These are phyloP conservation scores for Colletotrichum sp. DNA, from an alignment of 2,329 filamentous ascomycete species.

Conservation along the genomic window DNA sequence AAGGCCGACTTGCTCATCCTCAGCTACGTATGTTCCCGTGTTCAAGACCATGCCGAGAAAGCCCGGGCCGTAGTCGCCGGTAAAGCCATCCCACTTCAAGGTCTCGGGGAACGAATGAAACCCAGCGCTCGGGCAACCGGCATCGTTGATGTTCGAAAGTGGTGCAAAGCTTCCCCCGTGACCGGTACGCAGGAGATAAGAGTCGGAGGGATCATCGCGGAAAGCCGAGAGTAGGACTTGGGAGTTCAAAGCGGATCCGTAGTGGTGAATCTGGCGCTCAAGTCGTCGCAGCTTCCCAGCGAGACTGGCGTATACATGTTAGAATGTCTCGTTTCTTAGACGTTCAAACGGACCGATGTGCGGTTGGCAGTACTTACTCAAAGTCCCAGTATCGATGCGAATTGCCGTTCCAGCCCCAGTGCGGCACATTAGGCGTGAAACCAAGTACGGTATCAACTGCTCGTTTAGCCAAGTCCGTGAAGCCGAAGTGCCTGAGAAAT, in stretches of 20 bases:
- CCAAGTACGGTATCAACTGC: conserved; percentile 58
- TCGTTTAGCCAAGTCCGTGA: conserved; percentile 48
- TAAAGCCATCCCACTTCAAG: conserved; percentile 60
- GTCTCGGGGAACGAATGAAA: conserved; percentile 64
- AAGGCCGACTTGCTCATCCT: not conserved
- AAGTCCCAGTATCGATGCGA: conserved; percentile 65
- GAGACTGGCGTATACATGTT: not conserved
- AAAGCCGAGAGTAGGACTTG: conserved; percentile 58
- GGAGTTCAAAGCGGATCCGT: conserved; percentile 63
- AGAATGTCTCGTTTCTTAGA: not conserved
- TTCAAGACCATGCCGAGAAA: conserved; percentile 34
- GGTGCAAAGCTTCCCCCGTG: conserved; percentile 60
- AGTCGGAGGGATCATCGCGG: conserved; percentile 46
- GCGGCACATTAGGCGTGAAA: conserved; percentile 61
- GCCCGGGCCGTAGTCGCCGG: conserved; percentile 61
- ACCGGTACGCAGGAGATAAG: conserved; percentile 57
- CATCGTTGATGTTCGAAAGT: conserved; percentile 58
- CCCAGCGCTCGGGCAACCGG: conserved; percentile 57
- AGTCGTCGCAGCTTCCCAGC: not conserved
- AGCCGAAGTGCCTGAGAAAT: conserved; percentile 48
- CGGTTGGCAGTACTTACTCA: conserved; percentile 35
- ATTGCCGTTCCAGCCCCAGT: conserved; percentile 69
- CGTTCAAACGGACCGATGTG: conserved; percentile 35
- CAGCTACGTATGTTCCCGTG: not conserved
- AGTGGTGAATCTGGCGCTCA: conserved; percentile 64